These are phyloP conservation scores for Lentinula boryana DNA, from an alignment of 768 basidiomycete species.

Conservation along the genomic window DNA sequence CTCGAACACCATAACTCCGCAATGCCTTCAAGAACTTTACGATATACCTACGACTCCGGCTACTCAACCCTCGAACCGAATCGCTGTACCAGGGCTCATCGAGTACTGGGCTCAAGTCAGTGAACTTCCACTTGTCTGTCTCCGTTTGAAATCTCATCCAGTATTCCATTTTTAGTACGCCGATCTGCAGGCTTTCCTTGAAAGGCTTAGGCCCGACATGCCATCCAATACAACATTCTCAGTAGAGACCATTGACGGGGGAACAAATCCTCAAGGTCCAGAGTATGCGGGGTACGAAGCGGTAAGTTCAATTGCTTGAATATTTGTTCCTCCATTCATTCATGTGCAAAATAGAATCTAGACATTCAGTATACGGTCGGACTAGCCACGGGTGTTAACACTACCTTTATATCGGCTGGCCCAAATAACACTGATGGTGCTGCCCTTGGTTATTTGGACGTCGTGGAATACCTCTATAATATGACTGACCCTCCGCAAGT, in stretches of 20 bases:
- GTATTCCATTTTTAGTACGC: conserved; percentile 4
- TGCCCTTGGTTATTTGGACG: conserved; percentile 13
- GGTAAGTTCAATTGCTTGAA: conserved; percentile 8
- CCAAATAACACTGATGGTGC: conserved; percentile 11
- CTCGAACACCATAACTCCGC: conserved; percentile 13
- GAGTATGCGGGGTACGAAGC: conserved; percentile 19
- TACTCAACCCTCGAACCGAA: conserved; percentile 11
- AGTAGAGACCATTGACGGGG: conserved; percentile 19
- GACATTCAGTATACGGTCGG: conserved; percentile 22
- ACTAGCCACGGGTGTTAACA: conserved; percentile 19
- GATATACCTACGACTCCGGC: conserved; percentile 17
- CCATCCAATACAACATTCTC: conserved; percentile 15
- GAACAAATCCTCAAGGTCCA: conserved; percentile 17
- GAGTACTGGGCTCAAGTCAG: conserved; percentile 14
- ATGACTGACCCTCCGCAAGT: conserved; percentile 4
- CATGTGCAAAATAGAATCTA: background rate
- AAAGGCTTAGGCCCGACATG: conserved; percentile 17
- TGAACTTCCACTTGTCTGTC: background rate
- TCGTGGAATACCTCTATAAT: conserved; percentile 4
- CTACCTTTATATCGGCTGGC: conserved; percentile 19
- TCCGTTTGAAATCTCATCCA: background rate
- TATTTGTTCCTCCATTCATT: background rate
- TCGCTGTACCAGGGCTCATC: conserved; percentile 17
- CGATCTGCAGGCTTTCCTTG: conserved; percentile 15
- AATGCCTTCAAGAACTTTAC: conserved; percentile 19